phyloP scores from a whole-genome alignment of 2,329 filamentous ascomycete species.

The Xylaria sp. region DNA sequence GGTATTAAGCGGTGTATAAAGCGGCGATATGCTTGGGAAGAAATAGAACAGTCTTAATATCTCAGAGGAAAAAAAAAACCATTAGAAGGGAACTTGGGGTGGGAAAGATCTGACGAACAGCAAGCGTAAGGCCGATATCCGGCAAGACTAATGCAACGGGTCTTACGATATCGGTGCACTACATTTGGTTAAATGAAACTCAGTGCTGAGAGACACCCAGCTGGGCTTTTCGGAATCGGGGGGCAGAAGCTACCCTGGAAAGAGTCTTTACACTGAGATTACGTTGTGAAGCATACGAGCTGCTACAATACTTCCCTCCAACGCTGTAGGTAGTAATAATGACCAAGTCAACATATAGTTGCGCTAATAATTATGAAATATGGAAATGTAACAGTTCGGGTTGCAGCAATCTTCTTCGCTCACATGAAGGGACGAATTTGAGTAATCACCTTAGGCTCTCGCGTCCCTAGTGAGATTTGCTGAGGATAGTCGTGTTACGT shows the following conservation, averaged over 20 bases:
- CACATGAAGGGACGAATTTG: neutral
- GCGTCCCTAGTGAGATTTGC: neutral
- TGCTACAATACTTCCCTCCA: neutral
- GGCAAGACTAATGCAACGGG: neutral
- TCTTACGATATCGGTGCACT: neutral
- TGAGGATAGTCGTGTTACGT: neutral
- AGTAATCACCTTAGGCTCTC: neutral
- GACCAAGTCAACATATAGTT: neutral
- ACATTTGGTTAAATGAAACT: neutral
- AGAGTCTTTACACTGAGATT: neutral
- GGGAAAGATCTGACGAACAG: neutral
- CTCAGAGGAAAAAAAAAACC: too few species aligned
- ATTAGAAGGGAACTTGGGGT: too few species aligned
- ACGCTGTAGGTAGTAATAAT: neutral
- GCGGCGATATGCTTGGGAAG: too few species aligned
- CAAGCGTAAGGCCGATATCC: neutral
- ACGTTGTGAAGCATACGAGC: neutral
- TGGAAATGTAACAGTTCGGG: neutral
- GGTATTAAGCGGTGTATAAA: too few species aligned
- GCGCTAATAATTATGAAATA: neutral
- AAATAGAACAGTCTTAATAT: too few species aligned
- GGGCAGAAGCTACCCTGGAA: neutral
- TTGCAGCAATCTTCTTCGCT: neutral
- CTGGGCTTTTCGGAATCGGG: neutral
- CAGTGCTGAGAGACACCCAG: neutral